A percentile compares a stretch with the other conserved stretches of the same genome.
Conservation (phyloP, 192 early-diverging fungal species). For the Podochytrium sp. region DNA sequence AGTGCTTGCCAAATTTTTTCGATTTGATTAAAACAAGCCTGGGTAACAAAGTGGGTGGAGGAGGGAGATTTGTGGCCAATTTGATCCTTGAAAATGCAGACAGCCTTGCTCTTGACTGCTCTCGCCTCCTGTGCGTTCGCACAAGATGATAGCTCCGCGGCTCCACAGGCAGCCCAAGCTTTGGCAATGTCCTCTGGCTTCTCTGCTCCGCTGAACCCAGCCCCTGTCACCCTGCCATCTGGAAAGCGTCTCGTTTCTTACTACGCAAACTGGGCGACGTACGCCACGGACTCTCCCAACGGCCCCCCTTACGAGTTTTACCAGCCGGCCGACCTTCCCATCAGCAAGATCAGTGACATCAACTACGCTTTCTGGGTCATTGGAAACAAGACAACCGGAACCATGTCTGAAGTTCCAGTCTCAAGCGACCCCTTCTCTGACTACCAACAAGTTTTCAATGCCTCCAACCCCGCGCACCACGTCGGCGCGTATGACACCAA, state of each 20-base stretch:
- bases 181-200: too few species aligned
- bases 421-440: conserved; percentile 51
- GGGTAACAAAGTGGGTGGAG: too few species aligned
- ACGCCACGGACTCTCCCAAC: background rate
- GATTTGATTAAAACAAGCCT: too few species aligned
- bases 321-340: conserved; percentile 54
- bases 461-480: conserved; percentile 24
- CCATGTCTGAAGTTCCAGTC: conserved; percentile 26
- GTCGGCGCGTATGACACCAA: background rate
- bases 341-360: conserved; percentile 50
- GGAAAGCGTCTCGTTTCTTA: background rate
- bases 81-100: too few species aligned
- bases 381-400: background rate
- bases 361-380: conserved; percentile 56
- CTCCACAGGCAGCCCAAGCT: too few species aligned
- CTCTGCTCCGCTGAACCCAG: conserved; percentile 2
- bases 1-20: too few species aligned
- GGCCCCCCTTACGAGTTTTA: conserved; percentile 31
- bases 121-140: too few species aligned
- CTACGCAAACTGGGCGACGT: background rate
- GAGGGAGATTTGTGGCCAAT: too few species aligned
- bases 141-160: too few species aligned
- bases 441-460: conserved; percentile 24
- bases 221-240: background rate
- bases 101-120: too few species aligned